These are phyloP conservation scores for Candida argentea DNA, from an alignment of 805 yeast species.

Conservation along the genomic window DNA sequence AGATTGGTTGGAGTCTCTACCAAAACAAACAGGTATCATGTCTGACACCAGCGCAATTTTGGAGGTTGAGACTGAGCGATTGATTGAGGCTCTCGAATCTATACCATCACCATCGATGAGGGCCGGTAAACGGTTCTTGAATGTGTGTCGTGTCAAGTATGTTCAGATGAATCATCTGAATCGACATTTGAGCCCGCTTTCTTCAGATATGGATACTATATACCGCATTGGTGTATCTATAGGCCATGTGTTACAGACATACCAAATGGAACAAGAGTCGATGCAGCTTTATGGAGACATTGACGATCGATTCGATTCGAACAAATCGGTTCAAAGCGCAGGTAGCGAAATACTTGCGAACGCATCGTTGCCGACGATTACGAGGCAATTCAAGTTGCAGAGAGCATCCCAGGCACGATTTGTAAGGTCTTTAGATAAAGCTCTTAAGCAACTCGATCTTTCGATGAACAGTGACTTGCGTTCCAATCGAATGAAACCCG, in stretches of 20 bases:
- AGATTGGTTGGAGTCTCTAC: not conserved
- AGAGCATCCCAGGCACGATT: no score
- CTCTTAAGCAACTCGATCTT: no score
- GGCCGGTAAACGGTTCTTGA: slow-evolving; percentile 16
- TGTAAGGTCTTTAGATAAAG: no score
- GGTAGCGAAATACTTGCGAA: no score
- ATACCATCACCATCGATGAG: slow-evolving; percentile 22
- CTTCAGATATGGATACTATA: slow-evolving; percentile 26
- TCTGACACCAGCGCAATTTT: slow-evolving; percentile 8
- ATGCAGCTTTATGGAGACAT: no score
- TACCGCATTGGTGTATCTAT: slow-evolving; percentile 32
- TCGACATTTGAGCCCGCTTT: slow-evolving; percentile 14
- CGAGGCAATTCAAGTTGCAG: no score
- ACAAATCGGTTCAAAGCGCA: no score
- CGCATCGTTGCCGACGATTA: no score
- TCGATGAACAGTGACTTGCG: no score
- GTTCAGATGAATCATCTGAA: slow-evolving; percentile 14
- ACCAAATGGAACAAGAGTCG: slow-evolving; percentile 24
- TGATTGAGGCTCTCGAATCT: slow-evolving; percentile 19
- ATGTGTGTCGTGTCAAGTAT: slow-evolving; percentile 20
- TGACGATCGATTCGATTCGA: no score
- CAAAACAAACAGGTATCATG: slow-evolving; percentile 1
- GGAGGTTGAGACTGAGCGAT: slow-evolving; percentile 16
- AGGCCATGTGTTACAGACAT: slow-evolving; percentile 29
- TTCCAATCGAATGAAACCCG: no score